Base-by-base conservation (phyloP, 2,329 filamentous ascomycete genomes). In the Pezicula radicicola region DNA sequence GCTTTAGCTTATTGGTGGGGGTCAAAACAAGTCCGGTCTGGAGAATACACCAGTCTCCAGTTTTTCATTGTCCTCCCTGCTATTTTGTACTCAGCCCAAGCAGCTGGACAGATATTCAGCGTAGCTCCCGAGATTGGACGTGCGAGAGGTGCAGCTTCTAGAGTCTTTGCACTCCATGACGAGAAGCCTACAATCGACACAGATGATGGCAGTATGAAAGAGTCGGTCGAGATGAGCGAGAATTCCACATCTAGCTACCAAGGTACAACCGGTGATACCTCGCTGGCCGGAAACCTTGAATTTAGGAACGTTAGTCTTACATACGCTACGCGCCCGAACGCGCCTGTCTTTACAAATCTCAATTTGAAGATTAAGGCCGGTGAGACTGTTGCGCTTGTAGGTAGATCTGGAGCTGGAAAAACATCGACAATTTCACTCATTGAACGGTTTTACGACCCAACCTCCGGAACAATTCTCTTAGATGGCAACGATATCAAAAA, bases 1-100 rank as follows among this genome's bases (percentile, higher is more conserved):
- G 85, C 87, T 0, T 79, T 92, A 49, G 85, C 87, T 0, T 91
- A 90, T 68, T 92, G 87, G 86, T 92, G 88, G 87, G 88, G 88
- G 3, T 79, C 87, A 0, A 85, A 81, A 60, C 81, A 84, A 56
- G 88, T 91, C 53, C 78, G 84, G 48, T 75, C 78, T 40, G 87
- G 87, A 4, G 72, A 81, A 51, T 87, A 87, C 58, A 75, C 71
- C 3, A 80, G 79, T 41, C 81, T 84, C 30, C 79, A 87, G n/a
- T 91, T 91, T 70, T 84, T 91, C 66, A 87, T 89, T 60, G 85
- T 91, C 7, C 75, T 90, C 4, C 77, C 88, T 6, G 78, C 87
- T 4, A 79, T 92, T 60, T 77, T 92, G 1, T 83, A 91, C 37
- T 86, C 84, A 51, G 87, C 88, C 0, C 84, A 89, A 65, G 75